A percentile compares a stretch with the other conserved stretches of the same genome.
phyloP scores from a whole-genome alignment of 208 protist genomes.

The Acanthamoeba sp. region DNA sequence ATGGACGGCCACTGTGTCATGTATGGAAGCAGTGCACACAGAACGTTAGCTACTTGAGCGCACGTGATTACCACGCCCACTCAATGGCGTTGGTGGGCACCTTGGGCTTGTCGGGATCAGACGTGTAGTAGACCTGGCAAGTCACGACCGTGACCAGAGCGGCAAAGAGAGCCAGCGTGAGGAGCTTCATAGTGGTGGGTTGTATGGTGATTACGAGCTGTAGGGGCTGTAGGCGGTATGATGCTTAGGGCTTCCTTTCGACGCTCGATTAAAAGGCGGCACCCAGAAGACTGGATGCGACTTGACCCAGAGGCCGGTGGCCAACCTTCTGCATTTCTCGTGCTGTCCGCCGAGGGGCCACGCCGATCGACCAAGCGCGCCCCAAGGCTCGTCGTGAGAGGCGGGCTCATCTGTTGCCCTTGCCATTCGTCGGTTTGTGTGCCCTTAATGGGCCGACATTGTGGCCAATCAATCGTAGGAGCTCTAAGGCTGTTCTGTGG shows the following conservation, averaged over 20 bases:
- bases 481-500: too few relatives aligned
- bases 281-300: too few relatives aligned
- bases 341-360: background rate
- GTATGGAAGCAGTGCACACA: too few relatives aligned
- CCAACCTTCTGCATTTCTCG: background rate
- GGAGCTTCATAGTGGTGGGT: background rate
- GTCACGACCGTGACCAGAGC: background rate
- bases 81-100: background rate
- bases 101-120: background rate
- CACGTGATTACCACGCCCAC: too few relatives aligned
- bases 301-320: background rate
- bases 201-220: background rate
- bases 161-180: background rate
- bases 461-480: too few relatives aligned
- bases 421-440: too few relatives aligned
- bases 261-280: background rate
- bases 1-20: constrained; percentile 30
- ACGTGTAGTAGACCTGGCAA: background rate
- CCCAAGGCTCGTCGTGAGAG: too few relatives aligned
- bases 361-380: background rate
- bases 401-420: too few relatives aligned
- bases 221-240: background rate
- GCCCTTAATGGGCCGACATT: too few relatives aligned
- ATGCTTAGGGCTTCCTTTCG: background rate
- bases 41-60: too few relatives aligned